Evolutionary conservation across 2,329 filamentous ascomycete species (phyloP), one percentile per base, ranked within the genome.

Genomic region (Paramyrothecium roridum): DNA sequence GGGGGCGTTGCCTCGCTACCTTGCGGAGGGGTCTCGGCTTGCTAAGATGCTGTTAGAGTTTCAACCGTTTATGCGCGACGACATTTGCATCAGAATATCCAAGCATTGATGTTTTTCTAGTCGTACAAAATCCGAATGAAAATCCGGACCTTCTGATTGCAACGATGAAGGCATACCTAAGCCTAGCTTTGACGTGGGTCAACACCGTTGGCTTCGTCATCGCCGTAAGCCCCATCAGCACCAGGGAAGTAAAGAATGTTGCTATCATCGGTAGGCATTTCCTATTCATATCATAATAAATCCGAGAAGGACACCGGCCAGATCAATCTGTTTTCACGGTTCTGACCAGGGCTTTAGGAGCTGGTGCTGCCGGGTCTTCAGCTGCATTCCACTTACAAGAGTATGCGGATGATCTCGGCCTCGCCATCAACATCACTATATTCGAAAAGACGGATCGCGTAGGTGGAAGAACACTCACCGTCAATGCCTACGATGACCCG

Each of bases 301-400:
- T n/a, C n/a, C n/a, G n/a, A n/a, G n/a, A n/a, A n/a, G n/a, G n/a
- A n/a, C n/a, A n/a, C n/a, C n/a, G n/a, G n/a, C n/a, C n/a, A n/a
- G n/a, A n/a, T n/a, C n/a, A n/a, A n/a, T n/a, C n/a, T n/a, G n/a
- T n/a, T n/a, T n/a, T n/a, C n/a, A n/a, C n/a, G n/a, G n/a, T 30
- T 10, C 26, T 30, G 26, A 30, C 26, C 26, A 30, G 12, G 6
- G 13, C 23, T 26, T n/a, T 21, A 96, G 93, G 95, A 58, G 93
- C 93, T 62, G 95, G 95, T 49, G 88, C 95, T 47, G 93, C 86
- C 30, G 95, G 95, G 30, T 85, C 95, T 4, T 96, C 93, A 2
- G 79, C 92, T 3, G 93, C 95, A 1, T 96, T 95, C 71, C 85
- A 93, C 66, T 78, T 99, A 49, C 80, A 81, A 43, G 84, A 88